Evolutionary conservation across 1,139 yeast species (phyloP).

Genomic region (Sugiyamaella neomexicana): DNA sequence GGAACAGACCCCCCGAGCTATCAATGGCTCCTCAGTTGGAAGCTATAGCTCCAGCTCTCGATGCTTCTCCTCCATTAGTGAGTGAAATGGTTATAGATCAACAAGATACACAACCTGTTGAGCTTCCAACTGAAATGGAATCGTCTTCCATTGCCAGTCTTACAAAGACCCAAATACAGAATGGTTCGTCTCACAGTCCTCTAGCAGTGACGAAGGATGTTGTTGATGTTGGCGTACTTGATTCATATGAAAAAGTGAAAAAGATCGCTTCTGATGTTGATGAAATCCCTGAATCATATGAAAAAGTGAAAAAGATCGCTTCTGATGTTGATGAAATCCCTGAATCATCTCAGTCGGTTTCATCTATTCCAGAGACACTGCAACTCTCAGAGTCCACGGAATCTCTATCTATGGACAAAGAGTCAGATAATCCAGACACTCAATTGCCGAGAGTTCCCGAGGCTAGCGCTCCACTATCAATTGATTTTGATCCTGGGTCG

Average conservation of each 20-base stretch:
- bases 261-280: neutral
- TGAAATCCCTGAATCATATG: no score
- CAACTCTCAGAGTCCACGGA: neutral
- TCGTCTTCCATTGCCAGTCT: neutral
- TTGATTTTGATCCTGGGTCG: neutral
- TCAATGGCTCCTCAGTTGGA: slow-evolving; percentile 10
- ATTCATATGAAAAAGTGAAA: no score
- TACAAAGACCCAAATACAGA: neutral
- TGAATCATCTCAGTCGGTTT: neutral
- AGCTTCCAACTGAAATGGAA: slow-evolving; percentile 1
- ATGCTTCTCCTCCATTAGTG: neutral
- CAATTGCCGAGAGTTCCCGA: neutral
- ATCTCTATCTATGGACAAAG: neutral
- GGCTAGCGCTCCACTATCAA: neutral
- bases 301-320: neutral
- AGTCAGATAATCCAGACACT: neutral
- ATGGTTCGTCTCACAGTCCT: neutral
- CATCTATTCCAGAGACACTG: slow-evolving; percentile 5
- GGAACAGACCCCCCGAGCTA: slow-evolving; percentile 1
- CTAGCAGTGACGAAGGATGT: neutral
- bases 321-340: neutral
- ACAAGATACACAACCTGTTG: slow-evolving; percentile 6
- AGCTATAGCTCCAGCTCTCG: neutral
- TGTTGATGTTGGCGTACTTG: no score
- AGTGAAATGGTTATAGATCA: neutral